Evolutionary conservation across 2,329 filamentous ascomycete species (phyloP).

Genomic region (Diaporthe ampelina): DNA sequence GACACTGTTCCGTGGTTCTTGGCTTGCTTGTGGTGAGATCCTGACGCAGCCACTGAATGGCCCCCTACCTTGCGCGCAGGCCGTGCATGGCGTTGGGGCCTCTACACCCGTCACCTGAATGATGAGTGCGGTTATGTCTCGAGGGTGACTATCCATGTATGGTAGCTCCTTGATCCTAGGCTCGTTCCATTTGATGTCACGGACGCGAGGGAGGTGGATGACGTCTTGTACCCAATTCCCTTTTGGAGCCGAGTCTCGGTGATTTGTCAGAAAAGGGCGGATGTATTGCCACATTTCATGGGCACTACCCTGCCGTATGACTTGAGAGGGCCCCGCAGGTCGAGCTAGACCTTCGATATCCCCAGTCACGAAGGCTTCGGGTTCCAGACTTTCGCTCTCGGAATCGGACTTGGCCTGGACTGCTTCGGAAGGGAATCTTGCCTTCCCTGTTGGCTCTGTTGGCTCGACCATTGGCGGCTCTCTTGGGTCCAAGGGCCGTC

Average conservation of each 20-base stretch:
- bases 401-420: not conserved
- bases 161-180: constrained; percentile 42
- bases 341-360: not conserved
- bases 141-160: constrained; percentile 44
- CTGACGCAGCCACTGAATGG: constrained; percentile 50
- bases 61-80: constrained; percentile 46
- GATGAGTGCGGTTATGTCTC: constrained; percentile 49
- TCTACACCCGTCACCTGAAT: constrained; percentile 51
- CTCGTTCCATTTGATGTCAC: constrained; percentile 49
- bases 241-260: constrained; percentile 33
- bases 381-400: not conserved
- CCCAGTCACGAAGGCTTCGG: not conserved
- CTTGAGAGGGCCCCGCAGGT: not conserved
- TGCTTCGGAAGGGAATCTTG: not conserved
- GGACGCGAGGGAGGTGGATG: constrained; percentile 46
- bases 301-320: not conserved
- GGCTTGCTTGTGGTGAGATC: constrained; percentile 11
- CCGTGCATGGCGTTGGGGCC: constrained; percentile 45
- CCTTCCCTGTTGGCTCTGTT: not conserved
- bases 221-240: constrained; percentile 46
- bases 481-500: constrained; percentile 34
- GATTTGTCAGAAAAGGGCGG: constrained; percentile 44
- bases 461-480: constrained; percentile 39
- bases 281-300: constrained; percentile 48
- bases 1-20: constrained; percentile 28